A percentile compares a stretch with the other conserved stretches of the same genome.
Evolutionary conservation across 2,329 filamentous ascomycete species (phyloP).

Genomic region (Sporothrix variecibatus): DNA sequence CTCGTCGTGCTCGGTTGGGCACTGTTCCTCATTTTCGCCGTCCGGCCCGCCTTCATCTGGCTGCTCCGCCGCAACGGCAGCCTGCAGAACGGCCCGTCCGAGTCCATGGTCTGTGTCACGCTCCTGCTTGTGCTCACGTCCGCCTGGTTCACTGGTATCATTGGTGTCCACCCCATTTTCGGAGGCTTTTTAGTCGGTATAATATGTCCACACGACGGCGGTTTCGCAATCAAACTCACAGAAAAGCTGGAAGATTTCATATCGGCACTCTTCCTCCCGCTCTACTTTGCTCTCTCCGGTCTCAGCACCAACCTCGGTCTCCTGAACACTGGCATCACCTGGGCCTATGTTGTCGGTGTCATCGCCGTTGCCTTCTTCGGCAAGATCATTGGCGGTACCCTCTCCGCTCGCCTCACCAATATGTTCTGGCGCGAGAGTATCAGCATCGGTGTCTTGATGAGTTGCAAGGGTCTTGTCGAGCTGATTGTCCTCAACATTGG

Average conservation of each 20-base stretch:
- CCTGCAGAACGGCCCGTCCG: conserved; percentile 84
- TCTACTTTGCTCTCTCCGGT: conserved; percentile 93
- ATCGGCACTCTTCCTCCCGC: conserved; percentile 76
- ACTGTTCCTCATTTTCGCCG: conserved; percentile 70
- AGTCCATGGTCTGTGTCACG: conserved; percentile 80
- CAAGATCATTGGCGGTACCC: conserved; percentile 79
- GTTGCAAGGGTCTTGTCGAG: conserved; percentile 93
- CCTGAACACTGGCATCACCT: conserved; percentile 76
- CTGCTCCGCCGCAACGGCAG: conserved; percentile 72
- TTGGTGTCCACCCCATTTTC: conserved; percentile 93
- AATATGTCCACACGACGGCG: conserved; percentile 86
- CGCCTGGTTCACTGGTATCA: conserved; percentile 82
- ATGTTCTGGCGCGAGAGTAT: conserved; percentile 89
- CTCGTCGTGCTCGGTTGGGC: conserved; percentile 74
- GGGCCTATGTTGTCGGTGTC: conserved; percentile 87
- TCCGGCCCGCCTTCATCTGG: conserved; percentile 75
- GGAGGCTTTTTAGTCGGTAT: conserved; percentile 87
- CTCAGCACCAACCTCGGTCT: conserved; percentile 85
- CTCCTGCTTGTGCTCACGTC: conserved; percentile 76
- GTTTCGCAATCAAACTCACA: conserved; percentile 86
- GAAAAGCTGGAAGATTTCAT: conserved; percentile 95
- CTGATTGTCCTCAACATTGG: conserved; percentile 88
- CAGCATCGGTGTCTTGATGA: conserved; percentile 88
- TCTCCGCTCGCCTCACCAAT: conserved; percentile 74
- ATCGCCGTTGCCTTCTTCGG: conserved; percentile 78